Evolutionary conservation across 2,329 filamentous ascomycete genomes (phyloP).

Genomic region (Phialophora macrospora): DNA sequence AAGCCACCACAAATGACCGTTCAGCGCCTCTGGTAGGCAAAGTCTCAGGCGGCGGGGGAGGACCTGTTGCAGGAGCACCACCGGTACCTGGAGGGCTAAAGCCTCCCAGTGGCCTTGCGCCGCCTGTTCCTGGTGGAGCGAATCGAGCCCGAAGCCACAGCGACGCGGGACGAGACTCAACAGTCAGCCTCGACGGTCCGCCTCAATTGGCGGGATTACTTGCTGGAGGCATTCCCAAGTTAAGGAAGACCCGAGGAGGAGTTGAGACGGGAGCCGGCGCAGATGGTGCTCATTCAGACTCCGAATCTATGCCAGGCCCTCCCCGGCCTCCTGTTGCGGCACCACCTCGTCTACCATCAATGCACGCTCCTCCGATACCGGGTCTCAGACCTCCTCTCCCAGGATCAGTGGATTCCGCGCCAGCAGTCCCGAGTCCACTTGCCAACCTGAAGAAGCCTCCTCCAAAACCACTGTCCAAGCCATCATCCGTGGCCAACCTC

Average conservation of each 20-base stretch:
- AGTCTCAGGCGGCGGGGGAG: conserved; percentile 60
- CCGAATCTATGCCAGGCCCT: conserved; percentile 62
- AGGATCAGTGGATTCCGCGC: conserved; percentile 54
- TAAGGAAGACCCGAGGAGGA: conserved; percentile 85
- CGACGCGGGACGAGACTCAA: conserved; percentile 59
- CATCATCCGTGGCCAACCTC: conserved; percentile 64
- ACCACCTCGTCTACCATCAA: conserved; percentile 51
- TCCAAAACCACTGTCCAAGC: conserved; percentile 57
- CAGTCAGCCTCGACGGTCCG: conserved; percentile 56
- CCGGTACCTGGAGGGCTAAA: conserved; percentile 72
- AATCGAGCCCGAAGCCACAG: conserved; percentile 83
- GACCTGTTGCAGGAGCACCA: conserved; percentile 74
- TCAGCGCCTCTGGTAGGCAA: conserved; percentile 75
- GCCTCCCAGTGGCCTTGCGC: conserved; percentile 69
- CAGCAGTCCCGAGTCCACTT: conserved; percentile 58
- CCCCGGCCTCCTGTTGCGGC: conserved; percentile 60
- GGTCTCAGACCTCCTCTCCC: conserved; percentile 54
- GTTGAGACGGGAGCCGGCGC: conserved; percentile 74
- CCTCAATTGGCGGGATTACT: conserved; percentile 89
- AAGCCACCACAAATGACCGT: conserved; percentile 88
- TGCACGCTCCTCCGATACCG: conserved; percentile 64
- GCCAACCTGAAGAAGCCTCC: conserved; percentile 66
- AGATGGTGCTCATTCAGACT: conserved; percentile 79
- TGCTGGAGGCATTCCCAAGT: conserved; percentile 91
- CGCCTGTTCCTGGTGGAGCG: conserved; percentile 65